Conservation (phyloP, 2,329 filamentous ascomycete genomes). For the Pestalotiopsis fici region DNA sequence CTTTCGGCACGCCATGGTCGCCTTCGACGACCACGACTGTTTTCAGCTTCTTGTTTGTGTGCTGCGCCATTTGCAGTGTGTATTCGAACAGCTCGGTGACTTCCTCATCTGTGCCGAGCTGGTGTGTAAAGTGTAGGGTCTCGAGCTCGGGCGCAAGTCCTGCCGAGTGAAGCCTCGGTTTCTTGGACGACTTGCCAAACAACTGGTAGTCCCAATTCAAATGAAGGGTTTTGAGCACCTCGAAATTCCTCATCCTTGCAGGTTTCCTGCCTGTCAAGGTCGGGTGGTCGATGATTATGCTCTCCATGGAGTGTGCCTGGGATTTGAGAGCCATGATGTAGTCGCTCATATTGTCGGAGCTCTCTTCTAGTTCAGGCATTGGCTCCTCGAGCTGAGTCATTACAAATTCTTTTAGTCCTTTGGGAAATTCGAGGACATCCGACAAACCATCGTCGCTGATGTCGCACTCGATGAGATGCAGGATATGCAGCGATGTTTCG, state of each 20-base stretch:
- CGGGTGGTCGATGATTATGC: conserved; percentile 45
- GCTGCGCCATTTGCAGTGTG: conserved; percentile 37
- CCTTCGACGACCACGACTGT: conserved; percentile 37
- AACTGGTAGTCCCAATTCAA: conserved; percentile 51
- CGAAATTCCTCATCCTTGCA: conserved; percentile 45
- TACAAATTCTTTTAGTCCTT: conserved; percentile 45
- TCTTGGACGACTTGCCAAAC: conserved; percentile 44
- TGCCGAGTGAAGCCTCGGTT: conserved; percentile 46
- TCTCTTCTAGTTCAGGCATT: conserved; percentile 44
- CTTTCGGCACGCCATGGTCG: conserved; percentile 33
- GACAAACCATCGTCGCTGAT: conserved; percentile 45
- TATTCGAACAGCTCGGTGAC: conserved; percentile 45
- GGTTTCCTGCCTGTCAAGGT: conserved; percentile 39
- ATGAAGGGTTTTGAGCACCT: conserved; percentile 38
- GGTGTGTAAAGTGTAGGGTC: conserved; percentile 45
- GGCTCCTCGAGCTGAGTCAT: conserved; percentile 45
- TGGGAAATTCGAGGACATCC: conserved; percentile 44
- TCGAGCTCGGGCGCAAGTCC: conserved; percentile 47
- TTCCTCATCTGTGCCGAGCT: conserved; percentile 46
- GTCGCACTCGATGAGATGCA: conserved; percentile 51
- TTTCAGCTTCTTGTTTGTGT: conserved; percentile 37
- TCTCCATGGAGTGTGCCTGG: conserved; percentile 41
- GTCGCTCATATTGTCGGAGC: conserved; percentile 45
- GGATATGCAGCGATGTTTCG: conserved; percentile 41
- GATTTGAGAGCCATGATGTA: conserved; percentile 46